Percentiles rank a stretch among this genome's conserved stretches.
Conservation (phyloP, 225 moss, liverwort and hornwort genomes). For the Asterella californica region DNA sequence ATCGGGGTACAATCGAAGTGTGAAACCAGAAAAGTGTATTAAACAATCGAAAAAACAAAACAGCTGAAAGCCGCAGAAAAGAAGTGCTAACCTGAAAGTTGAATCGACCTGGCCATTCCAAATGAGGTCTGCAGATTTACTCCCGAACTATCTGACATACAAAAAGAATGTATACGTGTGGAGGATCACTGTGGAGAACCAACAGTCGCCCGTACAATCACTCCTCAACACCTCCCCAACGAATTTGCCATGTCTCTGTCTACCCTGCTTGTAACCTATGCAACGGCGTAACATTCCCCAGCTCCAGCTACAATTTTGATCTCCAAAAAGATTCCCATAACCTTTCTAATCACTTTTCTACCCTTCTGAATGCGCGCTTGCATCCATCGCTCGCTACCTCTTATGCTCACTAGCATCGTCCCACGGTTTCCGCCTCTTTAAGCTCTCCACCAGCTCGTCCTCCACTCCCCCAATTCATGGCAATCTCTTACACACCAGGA, state of each 20-base stretch:
- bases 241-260: slow-evolving; percentile 17
- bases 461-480: no score
- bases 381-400: no score
- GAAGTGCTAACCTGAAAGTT: slow-evolving; percentile 29
- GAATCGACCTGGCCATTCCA: slow-evolving; percentile 41
- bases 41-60: not conserved
- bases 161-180: not conserved
- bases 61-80: not conserved
- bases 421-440: no score
- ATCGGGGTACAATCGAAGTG: not conserved
- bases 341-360: not conserved
- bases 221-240: slow-evolving; percentile 1
- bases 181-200: slow-evolving; percentile 5
- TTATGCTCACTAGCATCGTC: no score
- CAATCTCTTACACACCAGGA: no score
- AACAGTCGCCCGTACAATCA: not conserved
- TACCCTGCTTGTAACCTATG: slow-evolving; percentile 13
- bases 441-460: no score
- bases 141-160: slow-evolving; percentile 15
- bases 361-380: no score
- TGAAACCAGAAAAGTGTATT: not conserved
- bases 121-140: slow-evolving; percentile 18
- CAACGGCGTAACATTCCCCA: not conserved
- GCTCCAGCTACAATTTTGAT: slow-evolving; percentile 8
- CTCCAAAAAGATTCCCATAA: not conserved